A percentile compares a stretch with the other conserved stretches of the same genome.
phyloP scores from a whole-genome alignment of 257 asterid genomes.

The Nicotiana tomentosiformis region DNA sequence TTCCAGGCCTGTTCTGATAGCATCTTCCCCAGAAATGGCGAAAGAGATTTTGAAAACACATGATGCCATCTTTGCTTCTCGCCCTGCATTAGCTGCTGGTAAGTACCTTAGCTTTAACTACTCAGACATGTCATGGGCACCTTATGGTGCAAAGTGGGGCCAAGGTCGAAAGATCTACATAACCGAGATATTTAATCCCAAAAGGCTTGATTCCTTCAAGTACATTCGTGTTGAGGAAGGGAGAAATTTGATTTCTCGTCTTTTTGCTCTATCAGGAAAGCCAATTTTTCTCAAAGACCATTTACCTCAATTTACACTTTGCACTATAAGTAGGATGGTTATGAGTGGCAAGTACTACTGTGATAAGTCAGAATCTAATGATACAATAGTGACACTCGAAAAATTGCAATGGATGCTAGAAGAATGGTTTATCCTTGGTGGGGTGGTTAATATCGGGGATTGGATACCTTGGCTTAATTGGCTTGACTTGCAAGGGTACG shows the following conservation, averaged over 20 bases:
- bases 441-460: conserved; percentile 17
- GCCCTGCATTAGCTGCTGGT: conserved; percentile 36
- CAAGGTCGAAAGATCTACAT: conserved; percentile 29
- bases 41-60: conserved; percentile 27
- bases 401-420: conserved; percentile 9
- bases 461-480: conserved; percentile 23
- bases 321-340: conserved; percentile 13
- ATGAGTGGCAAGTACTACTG: conserved; percentile 12
- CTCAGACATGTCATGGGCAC: conserved; percentile 28
- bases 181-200: conserved; percentile 18
- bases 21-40: conserved; percentile 42
- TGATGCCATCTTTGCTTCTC: conserved; percentile 29
- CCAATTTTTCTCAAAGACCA: conserved; percentile 21
- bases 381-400: neutral
- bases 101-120: conserved; percentile 26
- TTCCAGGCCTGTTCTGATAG: conserved; percentile 24
- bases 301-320: conserved; percentile 7
- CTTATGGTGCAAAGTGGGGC: conserved; percentile 21
- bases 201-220: conserved; percentile 24
- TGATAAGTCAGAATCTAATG: neutral
- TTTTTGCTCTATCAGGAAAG: conserved; percentile 17
- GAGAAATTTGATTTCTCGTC: conserved; percentile 7
- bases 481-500: conserved; percentile 22
- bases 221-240: conserved; percentile 31
- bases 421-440: conserved; percentile 6